A percentile compares a stretch with the other conserved stretches of the same genome.
Conservation (phyloP, 306 rosid species). For the Casuarina glauca region DNA sequence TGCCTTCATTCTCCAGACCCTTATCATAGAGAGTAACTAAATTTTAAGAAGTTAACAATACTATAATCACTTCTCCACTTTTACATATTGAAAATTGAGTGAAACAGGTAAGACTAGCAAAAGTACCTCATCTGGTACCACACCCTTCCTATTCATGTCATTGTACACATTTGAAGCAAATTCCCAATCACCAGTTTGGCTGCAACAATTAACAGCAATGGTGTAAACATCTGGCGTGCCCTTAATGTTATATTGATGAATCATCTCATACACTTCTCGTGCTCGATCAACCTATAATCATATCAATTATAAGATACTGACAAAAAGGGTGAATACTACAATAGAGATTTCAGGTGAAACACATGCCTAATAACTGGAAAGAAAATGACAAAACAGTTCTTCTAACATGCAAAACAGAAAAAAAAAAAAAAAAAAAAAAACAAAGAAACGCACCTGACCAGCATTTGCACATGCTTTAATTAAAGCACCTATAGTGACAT, state of each 20-base stretch:
- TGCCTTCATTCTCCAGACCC: not conserved
- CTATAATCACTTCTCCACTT: not conserved
- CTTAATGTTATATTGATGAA: constrained; percentile 64
- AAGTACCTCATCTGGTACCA: constrained; percentile 84
- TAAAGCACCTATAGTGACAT: constrained; percentile 88
- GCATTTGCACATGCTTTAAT: constrained; percentile 85
- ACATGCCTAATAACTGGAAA: constrained; percentile 4
- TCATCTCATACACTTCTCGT: constrained; percentile 72
- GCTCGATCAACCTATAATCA: constrained; percentile 79
- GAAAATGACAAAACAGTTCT: constrained; percentile 15
- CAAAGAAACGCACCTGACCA: constrained; percentile 69
- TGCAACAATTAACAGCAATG: constrained; percentile 82
- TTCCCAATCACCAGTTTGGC: constrained; percentile 92
- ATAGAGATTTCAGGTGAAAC: constrained; percentile 16
- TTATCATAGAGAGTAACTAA: not conserved
- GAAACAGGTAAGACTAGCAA: constrained; percentile 14
- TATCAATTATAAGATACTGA: constrained; percentile 7
- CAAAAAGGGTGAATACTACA: not conserved
- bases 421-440: not conserved
- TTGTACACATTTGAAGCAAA: constrained; percentile 63
- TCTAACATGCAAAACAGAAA: not conserved
- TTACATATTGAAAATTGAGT: not conserved
- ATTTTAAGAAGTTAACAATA: not conserved
- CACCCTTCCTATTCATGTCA: constrained; percentile 75
- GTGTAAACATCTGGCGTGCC: constrained; percentile 97